Percentiles rank a stretch among this genome's conserved stretches.
Conservation (phyloP, 73 alveolate species). For the Paramecium biaurelia region DNA sequence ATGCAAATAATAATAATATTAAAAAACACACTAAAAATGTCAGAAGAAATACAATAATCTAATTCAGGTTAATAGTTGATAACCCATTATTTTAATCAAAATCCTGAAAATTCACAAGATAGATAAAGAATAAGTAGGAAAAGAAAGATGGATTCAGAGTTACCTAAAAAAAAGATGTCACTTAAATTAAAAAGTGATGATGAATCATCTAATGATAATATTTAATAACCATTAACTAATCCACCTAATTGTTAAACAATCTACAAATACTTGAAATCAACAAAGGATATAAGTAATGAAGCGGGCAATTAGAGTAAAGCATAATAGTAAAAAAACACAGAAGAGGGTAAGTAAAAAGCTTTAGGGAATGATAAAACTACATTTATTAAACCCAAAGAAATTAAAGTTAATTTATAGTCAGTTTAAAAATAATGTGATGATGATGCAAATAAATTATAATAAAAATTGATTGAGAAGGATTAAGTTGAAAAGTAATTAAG, state of each 20-base stretch:
- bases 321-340: neutral
- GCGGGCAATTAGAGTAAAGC: neutral
- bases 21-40: conserved; percentile 32
- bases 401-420: neutral
- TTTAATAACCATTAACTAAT: neutral
- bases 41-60: conserved; percentile 20
- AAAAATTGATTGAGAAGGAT: neutral
- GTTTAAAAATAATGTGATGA: neutral
- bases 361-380: neutral
- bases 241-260: neutral
- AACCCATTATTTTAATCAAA: neutral
- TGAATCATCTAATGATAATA: neutral
- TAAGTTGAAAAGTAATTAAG: conserved; percentile 2
- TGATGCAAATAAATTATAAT: neutral
- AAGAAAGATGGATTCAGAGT: neutral
- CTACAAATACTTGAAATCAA: neutral
- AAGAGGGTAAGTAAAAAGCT: neutral
- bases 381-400: neutral
- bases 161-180: neutral
- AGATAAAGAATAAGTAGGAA: neutral
- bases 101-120: conserved; percentile 22
- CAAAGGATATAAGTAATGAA: neutral
- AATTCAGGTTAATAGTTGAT: neutral
- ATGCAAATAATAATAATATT: neutral
- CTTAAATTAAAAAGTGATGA: conserved; percentile 8